These are phyloP conservation scores for Fusarium denticulatum DNA, from an alignment of 2,329 filamentous ascomycete species.

Conservation along the genomic window DNA sequence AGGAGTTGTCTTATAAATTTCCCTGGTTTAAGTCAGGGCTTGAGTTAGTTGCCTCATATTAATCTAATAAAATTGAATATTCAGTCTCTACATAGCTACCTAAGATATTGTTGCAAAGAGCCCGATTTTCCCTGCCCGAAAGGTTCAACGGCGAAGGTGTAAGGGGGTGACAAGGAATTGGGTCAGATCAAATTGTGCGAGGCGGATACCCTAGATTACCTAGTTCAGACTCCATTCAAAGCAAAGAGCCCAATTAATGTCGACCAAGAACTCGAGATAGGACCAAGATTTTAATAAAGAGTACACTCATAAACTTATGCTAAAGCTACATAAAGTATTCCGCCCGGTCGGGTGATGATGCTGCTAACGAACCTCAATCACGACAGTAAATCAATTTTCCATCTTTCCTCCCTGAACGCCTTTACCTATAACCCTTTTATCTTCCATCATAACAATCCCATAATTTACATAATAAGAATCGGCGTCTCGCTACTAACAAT, in stretches of 20 bases:
- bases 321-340: fast-evolving
- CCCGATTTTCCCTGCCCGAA: too few species aligned
- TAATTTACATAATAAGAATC: conserved; percentile 43
- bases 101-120: background rate
- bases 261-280: background rate
- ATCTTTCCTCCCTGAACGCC: background rate
- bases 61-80: background rate
- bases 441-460: too few species aligned
- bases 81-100: background rate
- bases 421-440: background rate
- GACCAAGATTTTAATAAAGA: fast-evolving
- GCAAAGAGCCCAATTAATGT: background rate
- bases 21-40: background rate
- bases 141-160: too few species aligned
- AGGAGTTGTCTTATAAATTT: fast-evolving
- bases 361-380: fast-evolving
- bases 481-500: conserved; percentile 42
- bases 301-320: background rate
- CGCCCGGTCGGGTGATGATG: fast-evolving
- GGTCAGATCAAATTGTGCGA: too few species aligned
- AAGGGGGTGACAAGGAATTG: too few species aligned
- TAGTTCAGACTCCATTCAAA: too few species aligned
- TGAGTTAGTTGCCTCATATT: background rate
- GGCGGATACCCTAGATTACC: too few species aligned
- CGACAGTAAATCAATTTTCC: background rate